Evolutionary conservation across 1,284 basidiomycete species (phyloP).

Genomic region (Papiliotrema nemorosa): DNA sequence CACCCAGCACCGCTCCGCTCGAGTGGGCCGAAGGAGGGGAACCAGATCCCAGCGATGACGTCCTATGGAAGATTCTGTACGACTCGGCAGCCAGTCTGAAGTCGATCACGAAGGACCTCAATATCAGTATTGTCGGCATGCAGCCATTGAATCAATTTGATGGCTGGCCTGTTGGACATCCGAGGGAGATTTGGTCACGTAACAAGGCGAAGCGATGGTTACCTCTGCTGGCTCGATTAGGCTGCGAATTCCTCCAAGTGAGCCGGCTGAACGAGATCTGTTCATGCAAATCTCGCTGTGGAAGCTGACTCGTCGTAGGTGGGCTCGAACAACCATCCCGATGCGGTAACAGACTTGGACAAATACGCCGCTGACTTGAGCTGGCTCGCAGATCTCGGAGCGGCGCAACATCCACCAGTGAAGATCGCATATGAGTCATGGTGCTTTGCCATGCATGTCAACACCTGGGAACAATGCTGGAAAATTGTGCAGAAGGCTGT

Average conservation of each 20-base stretch:
- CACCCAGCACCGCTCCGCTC: slow-evolving; percentile 6
- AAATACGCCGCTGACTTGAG: slow-evolving; percentile 13
- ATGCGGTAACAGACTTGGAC: slow-evolving; percentile 8
- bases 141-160: slow-evolving; percentile 21
- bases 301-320: slow-evolving; percentile 7
- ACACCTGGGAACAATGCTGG: slow-evolving; percentile 15
- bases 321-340: slow-evolving; percentile 18
- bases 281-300: no score
- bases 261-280: no score
- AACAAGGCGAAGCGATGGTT: slow-evolving; percentile 14
- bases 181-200: slow-evolving; percentile 8
- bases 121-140: slow-evolving; percentile 7
- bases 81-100: slow-evolving; percentile 3
- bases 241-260: background rate
- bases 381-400: slow-evolving; percentile 16
- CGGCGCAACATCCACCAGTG: slow-evolving; percentile 8
- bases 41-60: slow-evolving; percentile 14
- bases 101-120: slow-evolving; percentile 1
- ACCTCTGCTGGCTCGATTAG: background rate
- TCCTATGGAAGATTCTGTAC: slow-evolving; percentile 12
- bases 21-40: slow-evolving; percentile 14
- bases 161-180: slow-evolving; percentile 8
- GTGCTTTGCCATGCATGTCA: slow-evolving; percentile 16
- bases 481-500: slow-evolving; percentile 16
- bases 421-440: slow-evolving; percentile 26